Percentiles rank a stretch among this genome's conserved stretches.
Conservation (phyloP, 768 basidiomycete species). For the Polyporus arcularius region DNA sequence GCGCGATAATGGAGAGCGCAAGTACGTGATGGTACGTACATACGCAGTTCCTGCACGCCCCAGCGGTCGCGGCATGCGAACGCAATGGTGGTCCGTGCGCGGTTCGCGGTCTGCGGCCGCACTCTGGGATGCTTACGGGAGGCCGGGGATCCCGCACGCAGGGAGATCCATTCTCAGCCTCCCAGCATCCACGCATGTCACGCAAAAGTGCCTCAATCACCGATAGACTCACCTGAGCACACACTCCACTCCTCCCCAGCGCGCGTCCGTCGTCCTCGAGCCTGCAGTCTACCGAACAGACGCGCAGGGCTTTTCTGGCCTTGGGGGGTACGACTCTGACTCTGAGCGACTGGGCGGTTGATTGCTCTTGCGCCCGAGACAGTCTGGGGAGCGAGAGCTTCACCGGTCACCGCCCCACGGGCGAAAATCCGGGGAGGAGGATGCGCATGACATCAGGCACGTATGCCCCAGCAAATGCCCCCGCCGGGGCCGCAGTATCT, state of each 20-base stretch:
- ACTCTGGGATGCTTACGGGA: background rate
- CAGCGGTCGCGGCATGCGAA: too few species aligned
- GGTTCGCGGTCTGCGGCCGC: background rate
- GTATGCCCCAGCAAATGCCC: background rate
- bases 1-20: too few species aligned
- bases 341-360: too few species aligned
- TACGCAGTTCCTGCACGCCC: too few species aligned
- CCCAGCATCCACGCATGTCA: background rate
- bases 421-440: constrained; percentile 3
- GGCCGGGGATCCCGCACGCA: background rate
- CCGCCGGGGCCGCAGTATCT: constrained; percentile 14
- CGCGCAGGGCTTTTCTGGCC: too few species aligned
- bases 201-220: background rate
- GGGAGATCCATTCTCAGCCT: background rate
- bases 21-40: too few species aligned
- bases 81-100: background rate
- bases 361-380: too few species aligned
- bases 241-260: too few species aligned
- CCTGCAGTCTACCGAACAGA: too few species aligned
- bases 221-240: background rate
- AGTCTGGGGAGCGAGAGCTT: background rate
- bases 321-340: too few species aligned
- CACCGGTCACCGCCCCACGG: background rate
- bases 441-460: constrained; percentile 1
- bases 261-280: too few species aligned